phyloP scores from a whole-genome alignment of 1,284 basidiomycete species.

The Polyporus tsugae region DNA sequence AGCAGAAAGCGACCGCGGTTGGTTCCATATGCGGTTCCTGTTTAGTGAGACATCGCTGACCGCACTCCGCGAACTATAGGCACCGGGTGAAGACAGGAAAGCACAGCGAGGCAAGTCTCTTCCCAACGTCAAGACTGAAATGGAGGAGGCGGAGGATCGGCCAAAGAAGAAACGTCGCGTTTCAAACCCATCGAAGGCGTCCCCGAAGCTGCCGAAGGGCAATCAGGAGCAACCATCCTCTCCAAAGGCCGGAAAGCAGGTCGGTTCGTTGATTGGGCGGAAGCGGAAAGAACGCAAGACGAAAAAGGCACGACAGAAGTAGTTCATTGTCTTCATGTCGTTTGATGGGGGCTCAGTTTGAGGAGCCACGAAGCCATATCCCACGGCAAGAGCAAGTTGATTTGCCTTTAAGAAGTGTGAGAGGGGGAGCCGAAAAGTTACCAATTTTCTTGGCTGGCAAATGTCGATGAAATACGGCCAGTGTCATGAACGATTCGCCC shows the following conservation, averaged over 20 bases:
- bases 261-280: slow-evolving; percentile 46
- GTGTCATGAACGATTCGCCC: no score
- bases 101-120: slow-evolving; percentile 27
- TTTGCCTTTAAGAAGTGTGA: no score
- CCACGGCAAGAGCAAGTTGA: no score
- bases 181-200: slow-evolving; percentile 31
- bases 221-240: slow-evolving; percentile 20
- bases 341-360: background rate
- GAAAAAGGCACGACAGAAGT: slow-evolving; percentile 33
- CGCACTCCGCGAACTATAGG: slow-evolving; percentile 25
- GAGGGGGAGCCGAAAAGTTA: no score
- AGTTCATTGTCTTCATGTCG: slow-evolving; percentile 4
- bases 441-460: no score
- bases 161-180: slow-evolving; percentile 42
- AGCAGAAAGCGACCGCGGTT: slow-evolving; percentile 35
- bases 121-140: slow-evolving; percentile 35
- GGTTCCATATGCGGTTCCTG: slow-evolving; percentile 4
- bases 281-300: slow-evolving; percentile 45
- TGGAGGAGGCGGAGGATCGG: slow-evolving; percentile 31
- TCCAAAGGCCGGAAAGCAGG: slow-evolving; percentile 21
- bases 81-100: slow-evolving; percentile 29
- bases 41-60: slow-evolving; percentile 13
- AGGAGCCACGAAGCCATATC: no score
- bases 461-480: no score
- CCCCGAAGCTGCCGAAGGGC: slow-evolving; percentile 20